These are phyloP conservation scores for Ramularia collo-cygni DNA, from an alignment of 2,329 filamentous ascomycete genomes.

Conservation along the genomic window DNA sequence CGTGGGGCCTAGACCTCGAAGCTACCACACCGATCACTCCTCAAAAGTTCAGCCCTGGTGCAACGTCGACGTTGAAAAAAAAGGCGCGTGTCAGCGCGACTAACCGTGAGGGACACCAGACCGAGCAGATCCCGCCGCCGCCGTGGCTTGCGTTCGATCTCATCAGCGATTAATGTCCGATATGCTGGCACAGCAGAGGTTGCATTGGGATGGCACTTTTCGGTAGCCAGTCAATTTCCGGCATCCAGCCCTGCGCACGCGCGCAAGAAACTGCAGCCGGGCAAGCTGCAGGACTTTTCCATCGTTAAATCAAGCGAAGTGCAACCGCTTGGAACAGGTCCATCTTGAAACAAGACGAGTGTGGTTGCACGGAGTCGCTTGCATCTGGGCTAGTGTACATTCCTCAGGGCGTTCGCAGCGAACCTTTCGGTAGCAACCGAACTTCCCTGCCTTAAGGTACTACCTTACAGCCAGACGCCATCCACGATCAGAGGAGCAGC, in stretches of 20 bases:
- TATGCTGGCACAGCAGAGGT: slow-evolving; percentile 10
- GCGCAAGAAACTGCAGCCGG: slow-evolving; percentile 21
- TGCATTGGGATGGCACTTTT: slow-evolving; percentile 10
- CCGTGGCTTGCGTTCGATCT: slow-evolving; percentile 13
- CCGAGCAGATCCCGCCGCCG: slow-evolving; percentile 8
- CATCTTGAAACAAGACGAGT: slow-evolving; percentile 19
- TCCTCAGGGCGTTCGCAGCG: slow-evolving; percentile 12
- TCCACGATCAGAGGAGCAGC: slow-evolving; percentile 1
- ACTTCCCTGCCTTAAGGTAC: slow-evolving; percentile 15
- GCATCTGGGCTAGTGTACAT: slow-evolving; percentile 22
- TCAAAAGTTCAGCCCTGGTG: slow-evolving; percentile 14
- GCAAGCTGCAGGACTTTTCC: slow-evolving; percentile 19
- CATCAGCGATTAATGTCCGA: slow-evolving; percentile 16
- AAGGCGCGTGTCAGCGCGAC: slow-evolving; percentile 26
- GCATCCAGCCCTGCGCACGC: slow-evolving; percentile 3
- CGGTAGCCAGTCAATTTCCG: slow-evolving; percentile 18
- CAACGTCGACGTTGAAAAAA: slow-evolving; percentile 16
- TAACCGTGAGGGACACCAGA: slow-evolving; percentile 15
- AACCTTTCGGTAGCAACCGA: slow-evolving; percentile 21
- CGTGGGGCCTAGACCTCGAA: slow-evolving; percentile 18
- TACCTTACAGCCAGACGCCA: slow-evolving; percentile 7
- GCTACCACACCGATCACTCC: slow-evolving; percentile 14
- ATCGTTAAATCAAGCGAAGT: slow-evolving; percentile 14
- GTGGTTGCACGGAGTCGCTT: slow-evolving; percentile 23
- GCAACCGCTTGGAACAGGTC: slow-evolving; percentile 18